phyloP scores from a whole-genome alignment of 371 early-diverging fungal genomes.

The Dinochytrium kinnereticum region DNA sequence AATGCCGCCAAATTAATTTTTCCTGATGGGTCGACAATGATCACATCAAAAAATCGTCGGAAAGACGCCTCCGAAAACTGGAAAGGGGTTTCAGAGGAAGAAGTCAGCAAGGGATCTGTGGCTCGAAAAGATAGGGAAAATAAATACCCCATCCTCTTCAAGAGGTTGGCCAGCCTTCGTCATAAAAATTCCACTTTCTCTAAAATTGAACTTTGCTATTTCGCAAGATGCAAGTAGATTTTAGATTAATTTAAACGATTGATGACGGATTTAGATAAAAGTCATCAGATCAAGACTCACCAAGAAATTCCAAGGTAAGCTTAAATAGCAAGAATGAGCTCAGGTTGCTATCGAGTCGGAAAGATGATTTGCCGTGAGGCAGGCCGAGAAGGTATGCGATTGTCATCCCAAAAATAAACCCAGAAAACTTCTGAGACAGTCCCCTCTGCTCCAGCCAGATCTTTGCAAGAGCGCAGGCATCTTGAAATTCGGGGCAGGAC shows the following conservation, averaged over 20 bases:
- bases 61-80: conserved; percentile 70
- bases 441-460: conserved; percentile 84
- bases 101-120: background rate
- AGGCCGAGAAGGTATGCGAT: conserved; percentile 76
- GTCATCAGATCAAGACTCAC: conserved; percentile 33
- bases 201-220: conserved; percentile 79
- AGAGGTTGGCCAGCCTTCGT: conserved; percentile 50
- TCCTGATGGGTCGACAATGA: conserved; percentile 85
- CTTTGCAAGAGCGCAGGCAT: conserved; percentile 79
- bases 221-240: too few relatives aligned
- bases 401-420: conserved; percentile 83
- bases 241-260: too few relatives aligned
- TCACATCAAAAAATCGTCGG: conserved; percentile 68
- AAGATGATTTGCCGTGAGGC: background rate
- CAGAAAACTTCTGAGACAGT: conserved; percentile 54
- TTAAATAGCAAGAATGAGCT: conserved; percentile 87
- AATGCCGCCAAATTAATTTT: conserved; percentile 77
- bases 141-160: conserved; percentile 42
- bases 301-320: conserved; percentile 82
- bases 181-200: conserved; percentile 70
- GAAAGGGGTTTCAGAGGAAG: conserved; percentile 1
- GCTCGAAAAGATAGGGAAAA: background rate
- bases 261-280: too few relatives aligned
- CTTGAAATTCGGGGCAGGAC: conserved; percentile 72
- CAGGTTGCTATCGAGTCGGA: conserved; percentile 66